Evolutionary conservation across 805 yeast genomes (phyloP), one percentile per base, ranked within the genome.

Genomic region (Saturnispora silvae): DNA sequence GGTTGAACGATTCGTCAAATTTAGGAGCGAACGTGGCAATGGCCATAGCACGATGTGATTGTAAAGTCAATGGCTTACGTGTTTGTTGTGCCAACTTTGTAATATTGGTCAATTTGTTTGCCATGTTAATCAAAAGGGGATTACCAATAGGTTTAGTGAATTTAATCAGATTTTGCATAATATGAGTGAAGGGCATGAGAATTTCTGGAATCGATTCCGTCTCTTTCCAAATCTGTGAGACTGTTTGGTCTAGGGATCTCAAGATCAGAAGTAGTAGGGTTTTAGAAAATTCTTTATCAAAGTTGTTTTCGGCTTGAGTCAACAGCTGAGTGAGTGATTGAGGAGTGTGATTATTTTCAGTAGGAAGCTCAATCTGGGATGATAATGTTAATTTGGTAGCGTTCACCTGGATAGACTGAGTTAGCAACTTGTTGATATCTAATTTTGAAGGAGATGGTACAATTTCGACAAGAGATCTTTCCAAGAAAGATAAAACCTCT

Each of bases 1-100:
- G 95, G 63, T 87, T 89, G 72, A 79, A 92, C 66, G 86, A 85
- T 52, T 85, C 97, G 61, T 89, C 96, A 56, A 81, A 92, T 60
- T 82, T 78, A 46, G 99, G 99, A 26, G 86, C 81, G 51, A 71
- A 72, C 2, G 95, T 72, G 28, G 86, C 78, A 52, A 92, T 81
- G 3, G 95, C 81, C 39, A 92, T 54, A 18, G 94, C 85, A 52
- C 72, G 75, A 63, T 87, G 96, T 6, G 72, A 63, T 61, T 92
- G 99, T 44, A 92, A 67, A 13, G 75, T 64, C 49, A 92, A 69
- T 40, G 96, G 96, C 40, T 56, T 63, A 42, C 82, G 72, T 35
- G 68, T 75, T 27, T 67, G 63, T 15, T 37, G 40, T 5, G 72
- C 59, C 45, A 78, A 65, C 40, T 65, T 70, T 33, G 56, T 44